A percentile compares a stretch with the other conserved stretches of the same genome.
Conservation (phyloP, 2,329 filamentous ascomycete genomes). For the Fusarium sp. region DNA sequence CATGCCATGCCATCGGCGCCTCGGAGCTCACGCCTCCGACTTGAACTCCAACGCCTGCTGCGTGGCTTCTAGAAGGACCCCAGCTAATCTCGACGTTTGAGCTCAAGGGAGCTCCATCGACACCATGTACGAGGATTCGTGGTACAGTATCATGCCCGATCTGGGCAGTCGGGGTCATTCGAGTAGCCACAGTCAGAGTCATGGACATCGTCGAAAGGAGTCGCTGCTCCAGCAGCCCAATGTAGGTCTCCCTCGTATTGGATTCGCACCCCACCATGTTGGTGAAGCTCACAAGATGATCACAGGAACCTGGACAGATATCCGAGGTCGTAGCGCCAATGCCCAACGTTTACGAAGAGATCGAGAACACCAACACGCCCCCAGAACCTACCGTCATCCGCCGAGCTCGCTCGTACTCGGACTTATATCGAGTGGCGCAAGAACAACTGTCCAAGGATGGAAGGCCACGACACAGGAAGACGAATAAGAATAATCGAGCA, state of each 20-base stretch:
- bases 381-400: slow-evolving; percentile 70
- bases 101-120: slow-evolving; percentile 28
- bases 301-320: slow-evolving; percentile 62
- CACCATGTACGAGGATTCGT: slow-evolving; percentile 81
- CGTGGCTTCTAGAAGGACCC: slow-evolving; percentile 44
- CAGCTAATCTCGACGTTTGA: slow-evolving; percentile 26
- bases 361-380: slow-evolving; percentile 63
- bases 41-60: slow-evolving; percentile 39
- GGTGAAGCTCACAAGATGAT: slow-evolving; percentile 39
- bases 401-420: slow-evolving; percentile 76
- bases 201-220: slow-evolving; percentile 70
- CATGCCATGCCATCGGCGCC: slow-evolving; percentile 37
- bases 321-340: slow-evolving; percentile 63
- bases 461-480: slow-evolving; percentile 51
- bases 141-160: slow-evolving; percentile 79
- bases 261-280: slow-evolving; percentile 26
- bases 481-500: slow-evolving; percentile 52
- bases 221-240: slow-evolving; percentile 73
- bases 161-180: slow-evolving; percentile 59
- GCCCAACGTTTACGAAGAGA: slow-evolving; percentile 65
- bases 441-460: slow-evolving; percentile 63
- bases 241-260: slow-evolving; percentile 49
- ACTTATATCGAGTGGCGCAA: slow-evolving; percentile 72
- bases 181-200: slow-evolving; percentile 52
- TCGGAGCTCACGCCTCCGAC: slow-evolving; percentile 46